Conservation (phyloP, 768 basidiomycete genomes). For the Psilocybe cubensis region DNA sequence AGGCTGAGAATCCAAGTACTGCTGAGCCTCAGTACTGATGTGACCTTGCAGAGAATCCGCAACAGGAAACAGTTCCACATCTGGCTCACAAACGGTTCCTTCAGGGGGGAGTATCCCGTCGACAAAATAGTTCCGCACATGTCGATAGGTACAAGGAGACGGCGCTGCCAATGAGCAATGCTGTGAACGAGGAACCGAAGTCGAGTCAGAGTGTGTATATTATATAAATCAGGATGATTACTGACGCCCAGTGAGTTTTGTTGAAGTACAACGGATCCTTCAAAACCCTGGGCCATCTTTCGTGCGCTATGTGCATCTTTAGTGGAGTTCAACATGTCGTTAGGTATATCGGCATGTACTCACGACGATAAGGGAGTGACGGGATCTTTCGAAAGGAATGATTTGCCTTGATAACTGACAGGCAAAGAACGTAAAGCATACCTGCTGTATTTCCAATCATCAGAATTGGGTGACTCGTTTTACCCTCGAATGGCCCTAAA, state of each 20-base stretch:
- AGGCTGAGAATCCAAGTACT: too few species aligned
- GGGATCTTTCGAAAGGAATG: slow-evolving; percentile 27
- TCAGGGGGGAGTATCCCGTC: slow-evolving; percentile 41
- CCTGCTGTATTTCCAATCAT: slow-evolving; percentile 45
- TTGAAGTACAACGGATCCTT: slow-evolving; percentile 41
- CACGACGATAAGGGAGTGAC: slow-evolving; percentile 32
- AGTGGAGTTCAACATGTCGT: background rate
- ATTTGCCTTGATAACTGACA: background rate
- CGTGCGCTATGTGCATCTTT: slow-evolving; percentile 25
- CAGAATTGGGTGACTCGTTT: slow-evolving; percentile 43
- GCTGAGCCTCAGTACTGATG: background rate
- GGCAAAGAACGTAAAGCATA: slow-evolving; percentile 6
- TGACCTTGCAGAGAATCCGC: background rate
- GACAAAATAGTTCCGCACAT: slow-evolving; percentile 42
- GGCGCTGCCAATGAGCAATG: slow-evolving; percentile 36
- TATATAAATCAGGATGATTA: background rate
- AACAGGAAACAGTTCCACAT: slow-evolving; percentile 28
- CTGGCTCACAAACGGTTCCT: slow-evolving; percentile 42
- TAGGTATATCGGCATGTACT: slow-evolving; percentile 4
- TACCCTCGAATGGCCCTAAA: slow-evolving; percentile 36
- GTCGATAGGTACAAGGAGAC: slow-evolving; percentile 35
- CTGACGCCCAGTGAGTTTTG: slow-evolving; percentile 39
- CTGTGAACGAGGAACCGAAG: slow-evolving; percentile 16
- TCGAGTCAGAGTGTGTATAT: too few species aligned
- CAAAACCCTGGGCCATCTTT: slow-evolving; percentile 39